These are phyloP conservation scores for Aspergillus kassunensis DNA, from an alignment of 495 filamentous ascomycete species.

Conservation along the genomic window DNA sequence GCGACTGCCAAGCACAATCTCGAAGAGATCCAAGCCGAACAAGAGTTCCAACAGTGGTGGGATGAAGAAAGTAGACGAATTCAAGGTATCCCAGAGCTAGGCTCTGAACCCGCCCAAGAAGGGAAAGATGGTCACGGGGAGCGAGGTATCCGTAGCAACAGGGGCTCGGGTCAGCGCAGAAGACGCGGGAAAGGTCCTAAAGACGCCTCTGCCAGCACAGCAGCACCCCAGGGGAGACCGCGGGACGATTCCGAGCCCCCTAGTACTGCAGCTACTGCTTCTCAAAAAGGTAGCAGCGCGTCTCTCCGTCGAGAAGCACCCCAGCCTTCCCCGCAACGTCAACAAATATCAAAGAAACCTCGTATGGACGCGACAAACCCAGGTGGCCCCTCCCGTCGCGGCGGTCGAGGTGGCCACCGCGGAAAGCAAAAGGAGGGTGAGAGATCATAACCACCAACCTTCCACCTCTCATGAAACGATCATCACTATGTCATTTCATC, in stretches of 20 bases:
- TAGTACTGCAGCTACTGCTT: too few species aligned
- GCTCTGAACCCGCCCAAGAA: slow-evolving; percentile 10
- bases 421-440: slow-evolving; percentile 6
- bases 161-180: slow-evolving; percentile 22
- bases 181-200: slow-evolving; percentile 24
- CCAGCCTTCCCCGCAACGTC: neutral
- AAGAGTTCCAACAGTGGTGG: slow-evolving; percentile 98
- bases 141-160: slow-evolving; percentile 27
- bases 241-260: slow-evolving; percentile 5
- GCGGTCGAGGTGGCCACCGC: slow-evolving; percentile 16
- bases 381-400: slow-evolving; percentile 9
- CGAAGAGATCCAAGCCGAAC: slow-evolving; percentile 91
- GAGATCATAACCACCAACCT: neutral
- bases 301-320: slow-evolving; percentile 13
- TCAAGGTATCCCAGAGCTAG: slow-evolving; percentile 57
- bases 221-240: slow-evolving; percentile 4
- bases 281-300: neutral
- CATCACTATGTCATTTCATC: neutral
- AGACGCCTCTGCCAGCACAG: neutral
- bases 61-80: slow-evolving; percentile 78
- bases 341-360: slow-evolving; percentile 1
- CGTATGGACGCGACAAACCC: neutral
- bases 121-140: slow-evolving; percentile 13
- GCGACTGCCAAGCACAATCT: slow-evolving; percentile 74
- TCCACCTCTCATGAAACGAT: neutral